These are phyloP conservation scores for Globisporangium alternatum DNA, from an alignment of 352 stramenopile species.

Conservation along the genomic window DNA sequence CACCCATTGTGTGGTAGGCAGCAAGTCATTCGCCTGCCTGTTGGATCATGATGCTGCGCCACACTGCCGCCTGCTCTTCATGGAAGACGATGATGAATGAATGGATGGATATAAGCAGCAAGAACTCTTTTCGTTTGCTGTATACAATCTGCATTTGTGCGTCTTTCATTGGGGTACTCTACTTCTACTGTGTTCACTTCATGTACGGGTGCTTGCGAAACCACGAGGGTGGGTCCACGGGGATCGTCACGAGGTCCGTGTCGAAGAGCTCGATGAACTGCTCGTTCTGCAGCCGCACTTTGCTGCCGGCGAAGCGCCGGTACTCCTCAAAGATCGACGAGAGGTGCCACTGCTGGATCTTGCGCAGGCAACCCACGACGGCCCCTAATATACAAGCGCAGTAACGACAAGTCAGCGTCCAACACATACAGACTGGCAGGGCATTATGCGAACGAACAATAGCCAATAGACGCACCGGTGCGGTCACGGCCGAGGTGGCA, in stretches of 20 bases:
- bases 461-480: conserved; percentile 48
- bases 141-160: no score
- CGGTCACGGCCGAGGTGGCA: conserved; percentile 89
- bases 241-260: conserved; percentile 89
- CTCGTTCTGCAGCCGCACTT: conserved; percentile 91
- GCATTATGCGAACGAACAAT: background rate
- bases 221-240: conserved; percentile 70
- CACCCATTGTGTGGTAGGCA: background rate
- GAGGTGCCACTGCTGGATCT: conserved; percentile 92
- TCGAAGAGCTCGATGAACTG: conserved; percentile 96
- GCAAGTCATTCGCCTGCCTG: no score
- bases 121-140: no score
- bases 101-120: no score
- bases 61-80: no score
- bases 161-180: conserved; percentile 1
- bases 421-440: background rate
- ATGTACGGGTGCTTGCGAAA: conserved; percentile 52
- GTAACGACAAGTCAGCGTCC: background rate
- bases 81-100: no score
- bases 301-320: conserved; percentile 85
- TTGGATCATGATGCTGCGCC: no score
- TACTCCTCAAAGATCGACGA: conserved; percentile 94
- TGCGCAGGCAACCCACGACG: conserved; percentile 89
- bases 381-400: conserved; percentile 39
- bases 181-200: conserved; percentile 11